Percentiles rank a stretch among this genome's conserved stretches.
Evolutionary conservation across 2,329 filamentous ascomycete genomes (phyloP).

Genomic region (Macrophomina pseudophaseolina): DNA sequence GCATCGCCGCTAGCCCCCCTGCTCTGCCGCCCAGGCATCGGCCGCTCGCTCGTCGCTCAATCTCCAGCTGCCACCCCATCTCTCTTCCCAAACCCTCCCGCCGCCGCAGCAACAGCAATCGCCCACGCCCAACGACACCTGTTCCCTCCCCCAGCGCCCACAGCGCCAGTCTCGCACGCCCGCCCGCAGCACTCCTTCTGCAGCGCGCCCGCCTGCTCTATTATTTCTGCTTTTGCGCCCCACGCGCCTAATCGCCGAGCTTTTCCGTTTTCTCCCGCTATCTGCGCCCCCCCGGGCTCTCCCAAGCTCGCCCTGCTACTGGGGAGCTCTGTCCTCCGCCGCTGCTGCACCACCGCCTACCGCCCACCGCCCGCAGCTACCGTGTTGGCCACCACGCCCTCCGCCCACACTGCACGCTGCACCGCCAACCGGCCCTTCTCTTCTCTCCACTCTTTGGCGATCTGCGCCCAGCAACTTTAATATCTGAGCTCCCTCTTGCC

Average conservation of each 20-base stretch:
- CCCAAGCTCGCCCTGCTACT: conserved; percentile 9
- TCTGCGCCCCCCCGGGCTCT: background rate
- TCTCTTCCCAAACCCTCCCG: conserved; percentile 21
- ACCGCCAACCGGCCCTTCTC: conserved; percentile 26
- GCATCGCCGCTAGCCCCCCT: conserved; percentile 17
- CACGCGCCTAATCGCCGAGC: conserved; percentile 1
- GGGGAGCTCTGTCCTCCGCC: conserved; percentile 20
- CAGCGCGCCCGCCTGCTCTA: background rate
- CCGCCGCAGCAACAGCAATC: conserved; percentile 1
- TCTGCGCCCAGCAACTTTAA: conserved; percentile 26
- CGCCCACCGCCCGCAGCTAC: conserved; percentile 10
- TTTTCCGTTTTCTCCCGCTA: conserved; percentile 23
- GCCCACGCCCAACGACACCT: conserved; percentile 10
- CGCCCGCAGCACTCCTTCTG: conserved; percentile 1
- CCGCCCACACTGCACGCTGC: conserved; percentile 22
- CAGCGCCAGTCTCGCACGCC: background rate
- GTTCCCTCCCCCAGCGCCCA: conserved; percentile 3
- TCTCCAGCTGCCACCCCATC: conserved; percentile 23
- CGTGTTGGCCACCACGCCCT: conserved; percentile 23
- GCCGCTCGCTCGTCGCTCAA: conserved; percentile 13
- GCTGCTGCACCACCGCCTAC: background rate
- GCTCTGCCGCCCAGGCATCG: conserved; percentile 18
- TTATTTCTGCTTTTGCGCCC: background rate
- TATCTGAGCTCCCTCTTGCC: conserved; percentile 26
- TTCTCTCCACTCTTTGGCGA: conserved; percentile 27